Base-by-base conservation (phyloP, 2,329 filamentous ascomycete species). In the Pleoardoris graminearum region DNA sequence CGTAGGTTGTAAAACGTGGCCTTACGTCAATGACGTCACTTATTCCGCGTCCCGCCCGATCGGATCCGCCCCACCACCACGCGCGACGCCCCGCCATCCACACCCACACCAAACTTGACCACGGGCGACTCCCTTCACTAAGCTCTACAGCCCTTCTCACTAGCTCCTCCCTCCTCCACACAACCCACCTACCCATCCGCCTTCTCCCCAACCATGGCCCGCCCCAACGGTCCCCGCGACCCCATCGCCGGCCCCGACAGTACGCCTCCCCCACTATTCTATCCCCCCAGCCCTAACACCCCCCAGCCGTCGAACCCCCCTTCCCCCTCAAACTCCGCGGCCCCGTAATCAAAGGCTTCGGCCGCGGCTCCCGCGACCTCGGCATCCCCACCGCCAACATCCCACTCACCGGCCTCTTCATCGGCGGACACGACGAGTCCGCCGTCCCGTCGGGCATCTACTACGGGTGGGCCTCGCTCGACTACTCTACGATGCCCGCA, bases 361-460 rank as follows among this genome's bases (percentile, higher is more conserved):
- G 94, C 36, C 85, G 94, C 54, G 94, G 94, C 14, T 96, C 90
- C 67, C 95, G 91, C 79, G 92, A 95, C 86, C 89, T 97, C 70
- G 93, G 93, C 63, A 97, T 97, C 71, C 94, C 94, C 2, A 97
- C 94, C 1, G 94, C 94, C 70, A 99, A 97, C 79, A 87, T 88
- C 66, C 85, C 85, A 7, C 76, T 86, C 54, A 79, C 81, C 12
- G 82, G 82, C 23, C 85, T 97, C 38, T 85, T 85, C 64, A 87
- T 93, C 45, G 86, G 88, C 73, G 80, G 81, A 48, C 66, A 84
- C 65, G 73, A 80, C 6, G 77, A 82, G n/a, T n/a, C n/a, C n/a
- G n/a, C n/a, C 60, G 80, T 89, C 49, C 79, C 84, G 52, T 90
- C 86, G 1, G 94, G 94, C 59, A 89, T 97, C 58, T 97, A 97